Percentiles rank a stretch among this genome's conserved stretches.
phyloP scores from a whole-genome alignment of 129 eudicot genomes.

The Tagetes erecta region DNA sequence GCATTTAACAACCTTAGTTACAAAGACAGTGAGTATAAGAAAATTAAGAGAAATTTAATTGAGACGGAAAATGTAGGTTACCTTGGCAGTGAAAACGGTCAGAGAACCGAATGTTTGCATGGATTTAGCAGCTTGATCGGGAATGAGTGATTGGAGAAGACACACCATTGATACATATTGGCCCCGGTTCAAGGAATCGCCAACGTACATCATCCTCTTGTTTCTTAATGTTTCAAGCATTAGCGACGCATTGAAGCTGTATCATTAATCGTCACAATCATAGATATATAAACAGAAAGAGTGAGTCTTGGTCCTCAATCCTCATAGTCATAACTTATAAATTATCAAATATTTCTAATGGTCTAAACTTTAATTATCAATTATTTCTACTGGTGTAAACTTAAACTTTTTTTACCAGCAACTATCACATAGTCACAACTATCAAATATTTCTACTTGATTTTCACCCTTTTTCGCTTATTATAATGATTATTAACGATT shows the following conservation, averaged over 20 bases:
- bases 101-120: slow-evolving; percentile 72
- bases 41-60: background rate
- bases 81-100: slow-evolving; percentile 76
- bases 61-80: slow-evolving; percentile 7
- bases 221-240: slow-evolving; percentile 83
- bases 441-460: no score
- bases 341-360: no score
- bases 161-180: slow-evolving; percentile 87
- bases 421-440: no score
- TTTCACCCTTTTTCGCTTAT: no score
- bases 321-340: no score
- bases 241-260: slow-evolving; percentile 78
- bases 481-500: no score
- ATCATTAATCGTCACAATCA: slow-evolving; percentile 1
- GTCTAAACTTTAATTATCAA: no score
- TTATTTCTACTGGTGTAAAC: no score
- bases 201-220: slow-evolving; percentile 89
- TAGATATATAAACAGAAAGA: background rate
- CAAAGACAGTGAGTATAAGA: background rate
- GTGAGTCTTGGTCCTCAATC: no score
- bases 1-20: background rate
- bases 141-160: slow-evolving; percentile 66
- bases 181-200: slow-evolving; percentile 90
- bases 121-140: slow-evolving; percentile 68
- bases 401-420: no score